These are phyloP conservation scores for Periconia macrospinosa DNA, from an alignment of 2,329 filamentous ascomycete genomes.

Conservation along the genomic window DNA sequence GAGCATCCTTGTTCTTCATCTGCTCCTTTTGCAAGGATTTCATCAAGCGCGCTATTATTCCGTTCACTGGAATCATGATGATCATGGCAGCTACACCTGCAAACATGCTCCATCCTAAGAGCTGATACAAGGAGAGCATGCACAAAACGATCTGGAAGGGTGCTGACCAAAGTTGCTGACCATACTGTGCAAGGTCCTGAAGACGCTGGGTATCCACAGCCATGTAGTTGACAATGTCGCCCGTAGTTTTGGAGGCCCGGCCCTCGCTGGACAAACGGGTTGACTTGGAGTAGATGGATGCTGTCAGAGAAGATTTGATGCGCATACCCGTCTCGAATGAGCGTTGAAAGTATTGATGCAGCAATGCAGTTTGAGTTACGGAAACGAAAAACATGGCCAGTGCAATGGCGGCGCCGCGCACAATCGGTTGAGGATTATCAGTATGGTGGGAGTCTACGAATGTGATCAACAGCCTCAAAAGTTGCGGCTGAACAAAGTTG, in stretches of 20 bases:
- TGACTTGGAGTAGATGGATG: conserved; percentile 90
- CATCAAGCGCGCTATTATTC: conserved; percentile 87
- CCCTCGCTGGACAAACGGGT: conserved; percentile 92
- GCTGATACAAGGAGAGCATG: conserved; percentile 91
- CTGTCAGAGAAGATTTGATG: conserved; percentile 86
- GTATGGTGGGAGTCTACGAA: conserved; percentile 78
- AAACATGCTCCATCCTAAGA: conserved; percentile 95
- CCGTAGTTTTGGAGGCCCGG: conserved; percentile 82
- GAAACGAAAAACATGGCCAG: conserved; percentile 90
- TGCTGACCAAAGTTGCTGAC: conserved; percentile 93
- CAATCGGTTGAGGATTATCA: conserved; percentile 70
- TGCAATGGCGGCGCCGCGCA: conserved; percentile 84
- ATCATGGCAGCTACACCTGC: conserved; percentile 95
- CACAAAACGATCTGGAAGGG: conserved; percentile 95
- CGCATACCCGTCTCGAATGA: conserved; percentile 96
- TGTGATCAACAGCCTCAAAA: conserved; percentile 78
- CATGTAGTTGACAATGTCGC: conserved; percentile 99
- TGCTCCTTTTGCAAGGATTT: conserved; percentile 92
- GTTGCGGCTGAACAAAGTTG: conserved; percentile 87
- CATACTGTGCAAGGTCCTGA: conserved; percentile 92
- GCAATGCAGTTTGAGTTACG: conserved; percentile 80
- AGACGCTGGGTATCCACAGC: conserved; percentile 95
- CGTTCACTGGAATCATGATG: conserved; percentile 95
- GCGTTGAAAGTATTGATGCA: conserved; percentile 97
- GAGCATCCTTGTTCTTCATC: conserved; percentile 98